A percentile compares a stretch with the other conserved stretches of the same genome.
phyloP scores from a whole-genome alignment of 495 filamentous ascomycete species.

The Aspergillus heteromorphus region DNA sequence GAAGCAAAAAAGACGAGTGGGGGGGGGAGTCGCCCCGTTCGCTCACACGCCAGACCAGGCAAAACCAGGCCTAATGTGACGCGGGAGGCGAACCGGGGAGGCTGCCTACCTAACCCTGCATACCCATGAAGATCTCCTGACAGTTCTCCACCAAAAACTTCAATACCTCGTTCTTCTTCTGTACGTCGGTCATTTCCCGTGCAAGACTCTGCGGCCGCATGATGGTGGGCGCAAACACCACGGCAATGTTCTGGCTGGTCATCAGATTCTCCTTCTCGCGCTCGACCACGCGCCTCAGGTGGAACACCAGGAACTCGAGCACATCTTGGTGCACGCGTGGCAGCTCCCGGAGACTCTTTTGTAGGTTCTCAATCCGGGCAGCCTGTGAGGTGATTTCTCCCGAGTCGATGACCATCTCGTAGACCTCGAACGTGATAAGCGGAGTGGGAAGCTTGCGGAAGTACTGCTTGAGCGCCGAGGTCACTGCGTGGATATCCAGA shows the following conservation, averaged over 20 bases:
- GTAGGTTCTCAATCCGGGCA: conserved; percentile 59
- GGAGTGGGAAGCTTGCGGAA: conserved; percentile 91
- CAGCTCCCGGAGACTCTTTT: conserved; percentile 65
- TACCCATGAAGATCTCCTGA: conserved; percentile 64
- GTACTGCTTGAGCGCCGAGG: conserved; percentile 93
- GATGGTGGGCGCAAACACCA: conserved; percentile 97
- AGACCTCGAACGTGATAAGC: conserved; percentile 87
- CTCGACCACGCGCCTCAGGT: conserved; percentile 81
- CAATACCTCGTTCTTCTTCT: conserved; percentile 82
- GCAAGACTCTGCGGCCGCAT: conserved; percentile 85
- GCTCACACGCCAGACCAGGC: conserved; percentile 5
- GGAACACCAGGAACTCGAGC: conserved; percentile 91
- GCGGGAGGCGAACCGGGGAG: not conserved
- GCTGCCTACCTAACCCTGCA: conserved; percentile 22
- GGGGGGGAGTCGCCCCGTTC: not conserved
- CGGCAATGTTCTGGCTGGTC: conserved; percentile 90
- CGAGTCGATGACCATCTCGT: conserved; percentile 82
- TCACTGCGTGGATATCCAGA: conserved; percentile 94
- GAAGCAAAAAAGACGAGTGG: conserved; percentile 1
- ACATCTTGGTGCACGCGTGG: conserved; percentile 80
- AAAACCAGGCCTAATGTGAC: conserved; percentile 3
- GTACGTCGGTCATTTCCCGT: conserved; percentile 93
- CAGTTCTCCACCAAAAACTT: conserved; percentile 88
- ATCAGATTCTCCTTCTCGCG: conserved; percentile 83
- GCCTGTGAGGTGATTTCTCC: conserved; percentile 31